A percentile compares a stretch with the other conserved stretches of the same genome.
Evolutionary conservation across 75 land plant genomes (phyloP).

Genomic region (Pinus taeda): DNA sequence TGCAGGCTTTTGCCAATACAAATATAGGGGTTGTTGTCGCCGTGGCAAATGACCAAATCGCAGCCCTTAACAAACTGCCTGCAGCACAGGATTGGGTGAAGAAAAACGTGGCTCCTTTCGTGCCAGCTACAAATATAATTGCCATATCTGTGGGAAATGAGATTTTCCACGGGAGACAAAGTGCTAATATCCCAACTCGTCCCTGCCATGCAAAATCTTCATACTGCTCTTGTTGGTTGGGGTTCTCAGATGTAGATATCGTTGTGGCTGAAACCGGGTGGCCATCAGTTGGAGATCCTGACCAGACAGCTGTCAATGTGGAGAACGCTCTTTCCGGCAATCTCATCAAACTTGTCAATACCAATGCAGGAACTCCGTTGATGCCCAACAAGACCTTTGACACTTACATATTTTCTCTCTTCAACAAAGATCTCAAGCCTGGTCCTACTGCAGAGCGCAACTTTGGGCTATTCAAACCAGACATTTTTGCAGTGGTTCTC

Average conservation of each 20-base stretch:
- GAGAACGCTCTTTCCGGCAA: conserved; percentile 32
- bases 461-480: neutral
- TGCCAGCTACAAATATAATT: conserved; percentile 40
- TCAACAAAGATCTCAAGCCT: conserved; percentile 70
- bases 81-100: conserved; percentile 46
- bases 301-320: conserved; percentile 21
- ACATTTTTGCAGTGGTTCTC: too few species aligned
- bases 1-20: conserved; percentile 64
- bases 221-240: conserved; percentile 32
- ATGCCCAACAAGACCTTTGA: conserved; percentile 40
- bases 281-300: conserved; percentile 42
- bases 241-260: conserved; percentile 22
- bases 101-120: conserved; percentile 32
- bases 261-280: conserved; percentile 55
- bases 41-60: conserved; percentile 54
- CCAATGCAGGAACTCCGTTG: conserved; percentile 46
- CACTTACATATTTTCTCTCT: conserved; percentile 66
- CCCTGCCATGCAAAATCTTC: conserved; percentile 41
- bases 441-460: conserved; percentile 62
- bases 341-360: conserved; percentile 29
- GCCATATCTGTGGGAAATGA: conserved; percentile 60
- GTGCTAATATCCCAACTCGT: conserved; percentile 40
- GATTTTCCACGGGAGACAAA: conserved; percentile 31
- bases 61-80: conserved; percentile 23
- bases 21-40: conserved; percentile 48